Percentiles rank a stretch among this genome's conserved stretches.
Conservation (phyloP, 2,329 filamentous ascomycete species). For the Pseudomassariella vexata region DNA sequence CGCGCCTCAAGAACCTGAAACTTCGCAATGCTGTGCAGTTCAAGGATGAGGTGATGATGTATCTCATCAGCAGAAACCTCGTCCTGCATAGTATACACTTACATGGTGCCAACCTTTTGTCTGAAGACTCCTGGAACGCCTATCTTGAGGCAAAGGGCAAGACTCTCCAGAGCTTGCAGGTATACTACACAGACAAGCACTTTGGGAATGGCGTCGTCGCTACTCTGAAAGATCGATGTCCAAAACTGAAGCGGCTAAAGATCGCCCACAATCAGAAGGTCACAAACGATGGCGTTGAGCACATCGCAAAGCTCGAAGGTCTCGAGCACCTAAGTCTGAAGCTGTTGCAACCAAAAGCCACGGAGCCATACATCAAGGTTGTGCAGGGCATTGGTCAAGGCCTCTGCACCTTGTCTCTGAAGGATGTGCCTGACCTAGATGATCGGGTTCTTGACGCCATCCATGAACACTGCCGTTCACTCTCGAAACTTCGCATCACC, state of each 20-base stretch:
- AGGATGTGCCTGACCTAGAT: conserved; percentile 59
- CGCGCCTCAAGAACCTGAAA: conserved; percentile 64
- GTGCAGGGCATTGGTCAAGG: conserved; percentile 56
- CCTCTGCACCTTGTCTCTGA: conserved; percentile 74
- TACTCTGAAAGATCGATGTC: conserved; percentile 58
- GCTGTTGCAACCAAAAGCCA: conserved; percentile 50
- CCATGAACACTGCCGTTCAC: conserved; percentile 59
- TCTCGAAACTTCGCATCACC: conserved; percentile 75
- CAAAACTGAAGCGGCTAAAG: conserved; percentile 69
- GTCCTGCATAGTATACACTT: conserved; percentile 69
- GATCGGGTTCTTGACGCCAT: conserved; percentile 67
- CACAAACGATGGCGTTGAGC: conserved; percentile 57
- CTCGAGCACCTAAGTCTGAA: conserved; percentile 74
- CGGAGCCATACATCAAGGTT: conserved; percentile 54
- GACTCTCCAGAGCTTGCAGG: conserved; percentile 61
- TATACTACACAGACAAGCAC: conserved; percentile 79
- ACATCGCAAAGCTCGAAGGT: conserved; percentile 54
- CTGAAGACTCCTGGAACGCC: conserved; percentile 67
- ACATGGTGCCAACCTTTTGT: conserved; percentile 78
- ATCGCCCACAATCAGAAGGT: conserved; percentile 74
- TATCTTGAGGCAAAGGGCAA: conserved; percentile 62
- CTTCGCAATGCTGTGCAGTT: conserved; percentile 85
- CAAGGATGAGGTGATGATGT: conserved; percentile 78
- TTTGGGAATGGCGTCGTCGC: conserved; percentile 67
- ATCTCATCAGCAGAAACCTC: conserved; percentile 67